Evolutionary conservation across 2,329 filamentous ascomycete species (phyloP).

Genomic region (Pseudopyricularia javanii): DNA sequence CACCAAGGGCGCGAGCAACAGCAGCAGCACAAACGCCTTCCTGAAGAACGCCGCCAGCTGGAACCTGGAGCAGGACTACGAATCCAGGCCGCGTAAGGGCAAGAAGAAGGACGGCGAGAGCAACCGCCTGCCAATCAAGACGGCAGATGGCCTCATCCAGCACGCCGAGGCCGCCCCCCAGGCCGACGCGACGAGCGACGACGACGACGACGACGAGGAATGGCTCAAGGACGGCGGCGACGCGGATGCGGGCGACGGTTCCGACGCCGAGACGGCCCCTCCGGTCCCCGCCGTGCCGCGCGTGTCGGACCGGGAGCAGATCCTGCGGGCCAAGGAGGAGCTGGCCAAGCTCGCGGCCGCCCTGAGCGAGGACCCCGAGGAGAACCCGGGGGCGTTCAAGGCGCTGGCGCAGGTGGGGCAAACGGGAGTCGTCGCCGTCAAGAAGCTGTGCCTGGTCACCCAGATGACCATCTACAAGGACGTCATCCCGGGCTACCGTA

Average conservation of each 20-base stretch:
- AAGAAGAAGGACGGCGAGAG: conserved; percentile 63
- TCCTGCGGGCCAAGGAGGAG: conserved; percentile 82
- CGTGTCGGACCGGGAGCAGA: conserved; percentile 65
- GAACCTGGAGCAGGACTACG: conserved; percentile 89
- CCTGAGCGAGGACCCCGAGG: conserved; percentile 88
- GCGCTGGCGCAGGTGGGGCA: conserved; percentile 62
- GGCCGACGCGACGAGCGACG: conserved; percentile 47
- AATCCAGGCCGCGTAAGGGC: conserved; percentile 62
- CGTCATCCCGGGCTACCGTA: conserved; percentile 90
- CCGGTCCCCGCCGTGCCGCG: conserved; percentile 42
- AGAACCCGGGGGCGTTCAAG: conserved; percentile 71
- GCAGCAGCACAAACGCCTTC: conserved; percentile 48
- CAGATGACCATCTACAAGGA: conserved; percentile 90
- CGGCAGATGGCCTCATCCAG: conserved; percentile 58
- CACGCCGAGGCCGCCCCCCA: conserved; percentile 25
- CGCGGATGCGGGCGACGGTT: neutral
- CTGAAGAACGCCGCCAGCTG: conserved; percentile 67
- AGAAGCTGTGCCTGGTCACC: conserved; percentile 76
- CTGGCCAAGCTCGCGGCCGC: conserved; percentile 68
- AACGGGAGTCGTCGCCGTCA: conserved; percentile 58
- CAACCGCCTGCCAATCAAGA: conserved; percentile 76
- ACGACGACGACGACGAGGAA: conserved; percentile 46
- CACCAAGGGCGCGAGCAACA: conserved; percentile 14
- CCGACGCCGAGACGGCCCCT: conserved; percentile 28
- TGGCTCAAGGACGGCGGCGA: conserved; percentile 46